phyloP scores from a whole-genome alignment of 768 basidiomycete genomes.

The Pleurotus citrinopileatus region DNA sequence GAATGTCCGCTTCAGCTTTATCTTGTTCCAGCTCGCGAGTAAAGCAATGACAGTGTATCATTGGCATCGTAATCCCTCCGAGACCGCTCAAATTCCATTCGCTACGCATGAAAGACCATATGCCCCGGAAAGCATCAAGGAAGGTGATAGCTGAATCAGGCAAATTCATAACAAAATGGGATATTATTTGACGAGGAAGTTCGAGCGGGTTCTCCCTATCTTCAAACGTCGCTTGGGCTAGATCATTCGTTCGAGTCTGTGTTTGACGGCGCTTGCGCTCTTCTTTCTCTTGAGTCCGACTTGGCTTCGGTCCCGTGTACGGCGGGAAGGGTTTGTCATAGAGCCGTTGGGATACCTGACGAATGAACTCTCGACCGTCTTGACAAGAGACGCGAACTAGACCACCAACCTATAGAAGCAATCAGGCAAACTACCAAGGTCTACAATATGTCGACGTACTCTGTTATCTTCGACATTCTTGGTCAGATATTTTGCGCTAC shows the following conservation, averaged over 20 bases:
- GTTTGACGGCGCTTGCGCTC: slow-evolving; percentile 37
- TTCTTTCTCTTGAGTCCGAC: slow-evolving; percentile 39
- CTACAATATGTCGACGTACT: slow-evolving; percentile 39
- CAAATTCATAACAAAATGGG: slow-evolving; percentile 97
- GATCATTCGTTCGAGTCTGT: slow-evolving; percentile 17
- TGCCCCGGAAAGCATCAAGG: slow-evolving; percentile 83
- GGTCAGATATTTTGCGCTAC: slow-evolving; percentile 72
- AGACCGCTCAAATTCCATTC: slow-evolving; percentile 16
- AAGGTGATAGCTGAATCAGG: slow-evolving; percentile 91
- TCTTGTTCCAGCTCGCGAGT: slow-evolving; percentile 75
- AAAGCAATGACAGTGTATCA: slow-evolving; percentile 97
- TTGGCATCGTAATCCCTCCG: slow-evolving; percentile 64
- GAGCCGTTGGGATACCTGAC: slow-evolving; percentile 44
- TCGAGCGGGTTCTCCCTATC: slow-evolving; percentile 17
- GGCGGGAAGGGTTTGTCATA: slow-evolving; percentile 68
- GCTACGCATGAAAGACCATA: slow-evolving; percentile 38
- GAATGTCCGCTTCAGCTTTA: slow-evolving; percentile 75
- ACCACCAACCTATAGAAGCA: slow-evolving; percentile 54
- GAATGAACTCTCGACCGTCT: slow-evolving; percentile 89
- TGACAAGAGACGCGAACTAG: slow-evolving; percentile 72
- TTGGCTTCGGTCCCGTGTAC: slow-evolving; percentile 46
- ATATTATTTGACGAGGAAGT: slow-evolving; percentile 50
- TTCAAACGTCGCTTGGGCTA: slow-evolving; percentile 12
- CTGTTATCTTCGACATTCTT: slow-evolving; percentile 76
- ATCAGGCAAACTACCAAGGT: slow-evolving; percentile 2